Percentiles rank a stretch among this genome's conserved stretches.
phyloP scores from a whole-genome alignment of 768 basidiomycete species.

The Mycena capillaripes region DNA sequence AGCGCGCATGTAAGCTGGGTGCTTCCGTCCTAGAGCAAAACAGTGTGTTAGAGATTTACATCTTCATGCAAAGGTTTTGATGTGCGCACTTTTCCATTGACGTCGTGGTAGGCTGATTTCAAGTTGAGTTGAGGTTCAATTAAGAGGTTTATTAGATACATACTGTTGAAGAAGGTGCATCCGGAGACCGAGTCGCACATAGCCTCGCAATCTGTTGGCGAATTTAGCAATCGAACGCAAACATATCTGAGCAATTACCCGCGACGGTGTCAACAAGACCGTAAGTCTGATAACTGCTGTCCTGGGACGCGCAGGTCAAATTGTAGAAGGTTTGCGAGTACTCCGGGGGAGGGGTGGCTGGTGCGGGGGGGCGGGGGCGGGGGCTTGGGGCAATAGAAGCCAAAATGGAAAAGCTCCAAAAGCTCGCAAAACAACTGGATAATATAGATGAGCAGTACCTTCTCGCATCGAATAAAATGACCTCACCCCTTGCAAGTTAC shows the following conservation, averaged over 20 bases:
- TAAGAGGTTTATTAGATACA: conserved; percentile 11
- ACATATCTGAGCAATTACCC: no score
- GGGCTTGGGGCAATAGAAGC: conserved; percentile 43
- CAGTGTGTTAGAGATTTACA: no score
- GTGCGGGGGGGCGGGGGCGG: conserved; percentile 37
- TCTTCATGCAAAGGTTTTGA: no score
- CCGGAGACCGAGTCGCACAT: conserved; percentile 48
- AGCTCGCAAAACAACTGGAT: conserved; percentile 41
- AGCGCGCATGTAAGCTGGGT: conserved; percentile 51
- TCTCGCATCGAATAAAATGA: background rate
- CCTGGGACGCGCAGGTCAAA: conserved; percentile 30
- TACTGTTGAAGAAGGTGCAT: conserved; percentile 50
- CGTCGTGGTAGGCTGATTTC: no score
- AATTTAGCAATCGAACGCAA: no score
- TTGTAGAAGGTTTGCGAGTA: conserved; percentile 46
- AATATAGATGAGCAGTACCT: background rate
- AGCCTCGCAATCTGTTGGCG: conserved; percentile 44
- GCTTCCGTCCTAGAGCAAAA: no score
- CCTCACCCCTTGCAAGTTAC: conserved; percentile 13
- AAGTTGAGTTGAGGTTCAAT: no score
- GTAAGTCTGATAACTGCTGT: no score
- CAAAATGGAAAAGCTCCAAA: conserved; percentile 41
- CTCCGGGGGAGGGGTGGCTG: conserved; percentile 38
- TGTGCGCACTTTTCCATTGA: no score
- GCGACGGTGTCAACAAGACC: no score